Evolutionary conservation across 1,139 yeast genomes (phyloP), one percentile per base, ranked within the genome.

Genomic region (Yamadazyma aaseri): DNA sequence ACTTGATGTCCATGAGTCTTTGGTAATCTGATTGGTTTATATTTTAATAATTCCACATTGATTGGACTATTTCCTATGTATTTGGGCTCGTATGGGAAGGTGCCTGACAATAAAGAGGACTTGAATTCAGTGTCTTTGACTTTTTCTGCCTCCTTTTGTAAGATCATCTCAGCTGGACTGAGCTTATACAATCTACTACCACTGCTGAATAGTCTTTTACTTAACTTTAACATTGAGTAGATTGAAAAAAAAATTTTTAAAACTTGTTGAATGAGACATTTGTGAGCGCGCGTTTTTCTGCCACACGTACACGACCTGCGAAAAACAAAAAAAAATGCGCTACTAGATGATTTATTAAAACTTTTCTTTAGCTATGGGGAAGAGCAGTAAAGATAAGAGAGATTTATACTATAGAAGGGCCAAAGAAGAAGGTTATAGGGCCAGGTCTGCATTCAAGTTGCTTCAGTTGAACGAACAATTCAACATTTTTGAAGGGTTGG

Each of bases 361-460:
- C 8, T 18, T 18, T 18, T 22, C 25, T 12, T n/a, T 6, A n/a
- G 13, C 17, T 13, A 90, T 92, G 97, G 97, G 98, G 33, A 89
- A 90, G 57, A 82, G 94, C 48, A 86, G 95, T 62, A 92, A 92
- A 55, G 98, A 92, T 58, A 92, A 92, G 58, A 73, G 97, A 55
- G 98, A 92, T 60, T 64, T 90, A 40, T 92, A 92, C 63, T 79
- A 78, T 53, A 71, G 97, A 55, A 80, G 86, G 55, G 98, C 98
- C 40, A 92, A 92, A 52, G 98, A 92, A 56, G 95, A 89, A 57
- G 98, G 98, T 7, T 92, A 94, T 86, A 71, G 98, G 47, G 98
- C 98, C 2, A 70, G 98, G 29, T 87, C 97, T 0, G 98, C 98
- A 0, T 92, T 86, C 65, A 92, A 92, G 55, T 73, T 92, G 12